Evolutionary conservation across 139 green algal genomes (phyloP), one percentile per base, ranked within the genome.

Genomic region (Coccomyxa sp.): DNA sequence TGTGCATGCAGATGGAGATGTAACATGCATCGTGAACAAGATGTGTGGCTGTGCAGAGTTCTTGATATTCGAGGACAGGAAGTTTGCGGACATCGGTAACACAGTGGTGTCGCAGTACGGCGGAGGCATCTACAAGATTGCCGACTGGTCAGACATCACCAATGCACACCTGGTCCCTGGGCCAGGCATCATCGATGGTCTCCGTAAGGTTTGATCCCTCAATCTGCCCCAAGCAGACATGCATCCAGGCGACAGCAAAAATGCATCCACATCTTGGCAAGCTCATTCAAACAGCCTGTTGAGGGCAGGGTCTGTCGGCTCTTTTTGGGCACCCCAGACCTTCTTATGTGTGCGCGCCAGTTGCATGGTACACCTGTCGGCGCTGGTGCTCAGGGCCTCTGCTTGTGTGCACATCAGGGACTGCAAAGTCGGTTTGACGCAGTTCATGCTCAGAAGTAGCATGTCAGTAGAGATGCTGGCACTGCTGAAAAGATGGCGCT

Each of bases 81-180:
- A 99, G 90, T 99, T 99, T 92, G 97, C 97, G 0, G 97, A 99
- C 91, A 99, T 99, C 78, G 97, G 97, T 85, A 99, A 99, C 94
- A 99, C 97, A 0, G 97, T 99, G 67, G 95, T 97, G 27, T 90
- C 87, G 63, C 96, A 98, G 89, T 97, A 95, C 84, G 86, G 84
- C 78, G 88, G 89, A 58, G 95, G 95, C 82, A 89, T 98, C 17
- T 96, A 98, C 90, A 91, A 91, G 57, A 98, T 98, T 85, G 90
- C 97, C n/a, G 93, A 98, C 85, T 99, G 97, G 97, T 93, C 90
- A 0, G 88, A 99, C 90, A 97, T 99, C 81, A 98, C 95, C 32
- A 99, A 99, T 83, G 97, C 97, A 27, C 97, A 99, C 89, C 88
- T 98, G 67, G 93, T 99, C 21, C 90, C 90, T 88, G 97, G 97